Base-by-base conservation (phyloP, 2,329 filamentous ascomycete genomes). In the Fusarium albosuccineum region DNA sequence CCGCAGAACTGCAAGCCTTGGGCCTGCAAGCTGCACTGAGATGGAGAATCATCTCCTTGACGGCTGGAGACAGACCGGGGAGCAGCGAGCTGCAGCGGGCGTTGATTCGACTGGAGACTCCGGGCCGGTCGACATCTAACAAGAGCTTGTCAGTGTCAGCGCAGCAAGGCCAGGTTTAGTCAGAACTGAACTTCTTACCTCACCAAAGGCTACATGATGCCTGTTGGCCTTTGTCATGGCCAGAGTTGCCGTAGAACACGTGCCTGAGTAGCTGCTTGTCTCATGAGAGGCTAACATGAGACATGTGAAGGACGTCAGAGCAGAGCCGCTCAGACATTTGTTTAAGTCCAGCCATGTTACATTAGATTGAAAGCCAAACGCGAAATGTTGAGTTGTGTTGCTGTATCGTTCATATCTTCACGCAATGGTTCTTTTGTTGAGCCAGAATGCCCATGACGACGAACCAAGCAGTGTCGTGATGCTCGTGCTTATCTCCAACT, bases 21-120 rank as follows among this genome's bases (percentile, higher is more conserved):
- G 52, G 27, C 17, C 33, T 55, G 41, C 52, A 65, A 55, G 44
- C 51, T 66, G 57, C 66, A 57, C 26, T 52, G 48, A 49, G 44
- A 65, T 55, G 66, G 66, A 63, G 57, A 46, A 40, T 48, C 40
- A 44, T 60, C 62, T 52, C 52, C 65, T 56, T 56, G 61, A 56
- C 49, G 54, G 50, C 66, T 59, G 48, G 42, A 55, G 33, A 61
- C 41, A 46, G 39, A n/a, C 42, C 45, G 30, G 29, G 52, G 54
- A 46, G 40, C 36, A 54, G 26, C 37, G 26, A 41, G 29, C 45
- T 48, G 37, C 36, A 59, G 26, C 36, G n/a, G 46, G 42, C 30
- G 27, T 51, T 26, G 37, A 22, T 42, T 33, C 36, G 26, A 41
- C 33, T 53, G 26, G 27, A 60, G 39, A 52, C 27, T 14, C 34